Evolutionary conservation across 2,329 filamentous ascomycete genomes (phyloP), one percentile per base, ranked within the genome.

Genomic region (Orbilia oligospora): DNA sequence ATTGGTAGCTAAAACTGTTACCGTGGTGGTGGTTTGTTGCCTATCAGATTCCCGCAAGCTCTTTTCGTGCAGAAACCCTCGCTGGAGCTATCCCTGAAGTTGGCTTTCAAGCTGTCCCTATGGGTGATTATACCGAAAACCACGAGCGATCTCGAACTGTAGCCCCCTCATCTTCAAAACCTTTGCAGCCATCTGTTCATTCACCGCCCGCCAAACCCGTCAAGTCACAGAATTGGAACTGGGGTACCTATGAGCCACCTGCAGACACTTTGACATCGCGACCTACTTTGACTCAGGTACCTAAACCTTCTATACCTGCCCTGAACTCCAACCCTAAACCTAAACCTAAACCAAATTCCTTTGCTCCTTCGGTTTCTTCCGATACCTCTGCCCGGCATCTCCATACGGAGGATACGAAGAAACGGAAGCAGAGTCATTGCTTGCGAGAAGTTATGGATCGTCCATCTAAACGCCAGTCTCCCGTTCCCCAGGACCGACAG

Each of bases 221-320:
- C 16, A 22, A 44, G 27, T 22, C 67, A 1, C 67, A 68, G n/a
- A 78, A 78, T 20, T 27, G 44, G n/a, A 78, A 78, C 27, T 78
- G 75, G 75, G 75, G 75, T 5, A 38, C 30, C 9, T 78, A 71
- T 24, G 49, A 30, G 1, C 16, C 75, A 30, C 53, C 68, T 14
- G 12, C 33, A 48, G 33, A 33, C 3, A 30, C 58, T 24, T 22
- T 46, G 12, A 33, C 24, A 18, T 14, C 33, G 30, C 30, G 9
- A 41, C 56, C 33, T 24, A 61, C 5, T 10, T 44, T 24, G 4
- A 27, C 9, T 41, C 56, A 61, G 56, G 56, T 61, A 61, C 36
- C 56, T 1, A 58, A 58, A 16, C 53, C 30, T 58, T 38, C 53
- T 10, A 22, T 36, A 18, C 48, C 14, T 1, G 30, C 55, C 20